Evolutionary conservation across 495 filamentous ascomycete genomes (phyloP).

Genomic region (Trichoderma gamsii): DNA sequence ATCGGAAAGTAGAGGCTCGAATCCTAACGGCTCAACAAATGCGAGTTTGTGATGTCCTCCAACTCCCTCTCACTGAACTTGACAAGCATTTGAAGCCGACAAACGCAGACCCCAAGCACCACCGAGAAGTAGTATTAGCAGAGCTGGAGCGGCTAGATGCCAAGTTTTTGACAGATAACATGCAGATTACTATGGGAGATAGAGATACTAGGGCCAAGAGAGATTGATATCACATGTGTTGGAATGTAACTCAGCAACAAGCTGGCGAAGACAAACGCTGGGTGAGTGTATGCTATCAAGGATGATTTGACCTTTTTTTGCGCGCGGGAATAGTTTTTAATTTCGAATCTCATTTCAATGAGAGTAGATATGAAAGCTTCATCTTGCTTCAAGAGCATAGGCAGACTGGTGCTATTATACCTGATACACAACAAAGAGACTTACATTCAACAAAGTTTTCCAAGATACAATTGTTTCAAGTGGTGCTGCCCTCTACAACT

Average conservation of each 20-base stretch:
- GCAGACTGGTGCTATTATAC: neutral
- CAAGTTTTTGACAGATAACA: neutral
- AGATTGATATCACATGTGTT: neutral
- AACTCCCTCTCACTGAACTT: neutral
- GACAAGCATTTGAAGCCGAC: neutral
- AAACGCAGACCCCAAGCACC: neutral
- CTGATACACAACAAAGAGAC: neutral
- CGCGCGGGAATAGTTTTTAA: neutral
- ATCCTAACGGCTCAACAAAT: neutral
- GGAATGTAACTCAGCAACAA: neutral
- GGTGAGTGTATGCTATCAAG: neutral
- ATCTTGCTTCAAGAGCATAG: neutral
- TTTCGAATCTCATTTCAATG: neutral
- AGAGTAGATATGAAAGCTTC: neutral
- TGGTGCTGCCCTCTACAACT: no score
- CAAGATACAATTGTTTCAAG: no score
- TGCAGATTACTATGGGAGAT: neutral
- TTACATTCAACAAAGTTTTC: no score
- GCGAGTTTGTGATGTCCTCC: neutral
- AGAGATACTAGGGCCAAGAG: neutral
- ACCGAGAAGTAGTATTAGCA: neutral
- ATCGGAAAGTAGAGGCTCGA: neutral
- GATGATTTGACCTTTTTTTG: neutral
- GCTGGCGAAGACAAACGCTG: neutral
- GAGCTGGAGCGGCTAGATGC: neutral